Conservation (phyloP, 202 grass and related monocot genomes). For the Dendrocalamus latiflorus region DNA sequence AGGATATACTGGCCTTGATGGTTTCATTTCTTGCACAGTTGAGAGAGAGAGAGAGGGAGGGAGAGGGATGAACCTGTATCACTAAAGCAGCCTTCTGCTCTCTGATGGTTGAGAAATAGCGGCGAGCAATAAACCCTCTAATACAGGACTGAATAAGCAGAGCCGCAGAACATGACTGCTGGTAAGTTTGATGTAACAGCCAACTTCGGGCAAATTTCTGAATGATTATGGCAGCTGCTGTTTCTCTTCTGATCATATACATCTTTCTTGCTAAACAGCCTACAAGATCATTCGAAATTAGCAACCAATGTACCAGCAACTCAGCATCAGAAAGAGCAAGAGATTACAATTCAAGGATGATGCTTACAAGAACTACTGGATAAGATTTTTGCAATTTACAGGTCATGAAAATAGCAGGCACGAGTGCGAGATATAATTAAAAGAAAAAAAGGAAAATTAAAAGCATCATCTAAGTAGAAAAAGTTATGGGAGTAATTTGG, state of each 20-base stretch:
- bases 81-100: conserved; percentile 62
- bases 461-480: neutral
- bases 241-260: conserved; percentile 55
- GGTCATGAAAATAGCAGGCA: neutral
- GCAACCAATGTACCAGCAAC: conserved; percentile 20
- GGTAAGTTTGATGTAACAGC: conserved; percentile 42
- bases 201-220: conserved; percentile 72
- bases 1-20: neutral
- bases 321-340: conserved; percentile 2
- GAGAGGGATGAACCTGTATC: conserved; percentile 63
- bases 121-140: conserved; percentile 52
- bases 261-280: conserved; percentile 73
- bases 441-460: neutral
- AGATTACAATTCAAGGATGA: neutral
- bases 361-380: neutral
- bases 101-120: conserved; percentile 57
- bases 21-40: neutral
- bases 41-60: too few species aligned
- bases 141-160: conserved; percentile 72
- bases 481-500: neutral
- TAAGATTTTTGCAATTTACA: neutral
- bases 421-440: neutral
- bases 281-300: conserved; percentile 23
- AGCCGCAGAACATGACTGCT: conserved; percentile 49
- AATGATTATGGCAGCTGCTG: conserved; percentile 59